Evolutionary conservation across 768 basidiomycete species (phyloP), one percentile per base, ranked within the genome.

Genomic region (Mycena latifolia): DNA sequence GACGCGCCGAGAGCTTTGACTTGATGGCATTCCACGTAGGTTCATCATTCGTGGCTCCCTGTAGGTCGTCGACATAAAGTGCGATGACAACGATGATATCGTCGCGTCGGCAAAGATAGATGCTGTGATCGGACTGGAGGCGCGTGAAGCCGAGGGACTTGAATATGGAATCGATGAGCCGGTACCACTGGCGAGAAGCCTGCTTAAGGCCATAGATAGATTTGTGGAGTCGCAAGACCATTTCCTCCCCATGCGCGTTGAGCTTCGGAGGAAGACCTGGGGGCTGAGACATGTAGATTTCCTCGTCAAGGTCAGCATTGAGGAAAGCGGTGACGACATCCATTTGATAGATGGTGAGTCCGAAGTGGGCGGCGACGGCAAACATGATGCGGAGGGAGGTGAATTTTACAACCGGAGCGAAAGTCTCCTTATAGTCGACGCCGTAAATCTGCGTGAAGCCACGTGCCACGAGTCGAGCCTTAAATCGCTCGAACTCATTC

Each of bases 241-340:
- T 52, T 15, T 52, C 51, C 3, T 52, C 29, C 14, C 28, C 43
- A n/a, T 46, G 28, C 3, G 29, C 43, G 28, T 56, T 56, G 43
- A 56, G 55, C 46, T 56, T 56, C n/a, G 43, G 55, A 6, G 43
- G 55, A 46, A 56, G 55, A 14, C 55, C 55, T 1, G 51, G 51
- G 8, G 55, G 55, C 14, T 56, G 55, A 4, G 55, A 56, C 55
- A 56, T 56, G 43, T 46, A 56, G n/a, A 56, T 56, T 46, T 56
- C 55, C 14, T 56, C 55, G 28, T 56, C 43, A 6, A 52, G 51
- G 1, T 52, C 33, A 31, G 51, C 51, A 17, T 52, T 52, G 31
- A 52, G 51, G 31, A 52, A 52, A 22, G 33, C 51, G 22, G 51
- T 52, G 11, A 52, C 51, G 20, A 52, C 51, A 33, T 52, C 51